Evolutionary conservation across 148 eudicot species (phyloP).

Genomic region (Rhododendron mucronatum): DNA sequence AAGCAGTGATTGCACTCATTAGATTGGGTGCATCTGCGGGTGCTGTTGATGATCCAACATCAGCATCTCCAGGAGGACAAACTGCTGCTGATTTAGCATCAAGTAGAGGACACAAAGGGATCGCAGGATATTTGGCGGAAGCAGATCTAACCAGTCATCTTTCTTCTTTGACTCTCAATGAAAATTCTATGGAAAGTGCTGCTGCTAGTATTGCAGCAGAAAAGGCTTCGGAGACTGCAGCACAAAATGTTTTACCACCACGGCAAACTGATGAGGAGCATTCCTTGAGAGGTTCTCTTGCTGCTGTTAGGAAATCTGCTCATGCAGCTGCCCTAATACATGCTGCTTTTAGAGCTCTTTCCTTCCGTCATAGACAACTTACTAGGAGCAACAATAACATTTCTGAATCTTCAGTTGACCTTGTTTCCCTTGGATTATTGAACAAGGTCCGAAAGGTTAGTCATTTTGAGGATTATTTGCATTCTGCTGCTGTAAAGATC

Average conservation of each 20-base stretch:
- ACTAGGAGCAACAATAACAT: conserved; percentile 25
- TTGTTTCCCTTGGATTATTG: conserved; percentile 43
- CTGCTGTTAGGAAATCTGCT: conserved; percentile 60
- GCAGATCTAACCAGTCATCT: conserved; percentile 52
- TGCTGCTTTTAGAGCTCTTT: conserved; percentile 58
- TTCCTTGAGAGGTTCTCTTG: conserved; percentile 53
- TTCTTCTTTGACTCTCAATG: conserved; percentile 36
- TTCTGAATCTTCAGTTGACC: conserved; percentile 38
- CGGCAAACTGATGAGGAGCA: conserved; percentile 38
- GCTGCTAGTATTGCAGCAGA: conserved; percentile 21
- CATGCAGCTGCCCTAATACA: conserved; percentile 70
- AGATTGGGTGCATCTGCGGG: conserved; percentile 56
- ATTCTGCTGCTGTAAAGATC: conserved; percentile 59
- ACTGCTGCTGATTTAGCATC: conserved; percentile 71
- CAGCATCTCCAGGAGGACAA: conserved; percentile 53
- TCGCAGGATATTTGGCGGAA: conserved; percentile 71
- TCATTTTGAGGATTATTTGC: conserved; percentile 26
- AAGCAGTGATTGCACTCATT: conserved; percentile 50
- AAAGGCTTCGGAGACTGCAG: conserved; percentile 31
- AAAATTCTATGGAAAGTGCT: conserved; percentile 22
- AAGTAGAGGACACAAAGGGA: conserved; percentile 60
- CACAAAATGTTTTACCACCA: conserved; percentile 25
- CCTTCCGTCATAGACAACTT: conserved; percentile 50
- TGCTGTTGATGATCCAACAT: conserved; percentile 55
- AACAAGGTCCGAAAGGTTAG: conserved; percentile 41